A percentile compares a stretch with the other conserved stretches of the same genome.
Evolutionary conservation across 805 yeast genomes (phyloP).

Genomic region (Kuraishia borneana): DNA sequence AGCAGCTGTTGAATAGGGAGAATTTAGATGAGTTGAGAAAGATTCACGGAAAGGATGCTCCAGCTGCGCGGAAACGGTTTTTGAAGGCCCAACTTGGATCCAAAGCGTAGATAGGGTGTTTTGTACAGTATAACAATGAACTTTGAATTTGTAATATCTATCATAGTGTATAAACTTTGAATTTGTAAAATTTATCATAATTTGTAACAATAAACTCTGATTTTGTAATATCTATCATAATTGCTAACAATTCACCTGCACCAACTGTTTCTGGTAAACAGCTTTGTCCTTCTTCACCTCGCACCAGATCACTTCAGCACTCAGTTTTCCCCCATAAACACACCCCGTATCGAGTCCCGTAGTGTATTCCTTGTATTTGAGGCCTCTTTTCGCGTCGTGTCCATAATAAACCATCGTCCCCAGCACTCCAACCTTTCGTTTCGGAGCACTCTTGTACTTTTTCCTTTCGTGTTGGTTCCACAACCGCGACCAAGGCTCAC

Average conservation of each 20-base stretch:
- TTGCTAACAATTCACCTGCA: slow-evolving; percentile 2
- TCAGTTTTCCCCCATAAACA: slow-evolving; percentile 56
- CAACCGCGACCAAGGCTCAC: slow-evolving; percentile 19
- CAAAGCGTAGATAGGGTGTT: too few species aligned
- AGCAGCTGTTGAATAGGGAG: too few species aligned
- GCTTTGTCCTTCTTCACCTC: not conserved
- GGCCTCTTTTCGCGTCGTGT: slow-evolving; percentile 77
- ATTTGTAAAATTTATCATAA: too few species aligned
- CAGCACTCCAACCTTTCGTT: not conserved
- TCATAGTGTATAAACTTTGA: too few species aligned
- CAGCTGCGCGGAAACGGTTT: too few species aligned
- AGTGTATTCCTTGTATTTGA: slow-evolving; percentile 51
- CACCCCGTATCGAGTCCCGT: slow-evolving; percentile 82
- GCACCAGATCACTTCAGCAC: slow-evolving; percentile 3
- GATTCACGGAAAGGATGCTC: too few species aligned
- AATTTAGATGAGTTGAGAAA: too few species aligned
- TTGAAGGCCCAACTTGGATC: too few species aligned
- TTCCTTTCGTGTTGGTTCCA: slow-evolving; percentile 18
- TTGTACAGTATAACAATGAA: too few species aligned
- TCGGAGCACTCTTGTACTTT: not conserved
- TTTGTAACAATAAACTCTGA: too few species aligned
- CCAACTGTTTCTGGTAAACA: not conserved
- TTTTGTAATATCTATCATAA: too few species aligned
- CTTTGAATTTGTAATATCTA: too few species aligned
- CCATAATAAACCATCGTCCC: slow-evolving; percentile 61